Conservation (phyloP, 2,329 filamentous ascomycete species). For the Pseudocercospora vitis region DNA sequence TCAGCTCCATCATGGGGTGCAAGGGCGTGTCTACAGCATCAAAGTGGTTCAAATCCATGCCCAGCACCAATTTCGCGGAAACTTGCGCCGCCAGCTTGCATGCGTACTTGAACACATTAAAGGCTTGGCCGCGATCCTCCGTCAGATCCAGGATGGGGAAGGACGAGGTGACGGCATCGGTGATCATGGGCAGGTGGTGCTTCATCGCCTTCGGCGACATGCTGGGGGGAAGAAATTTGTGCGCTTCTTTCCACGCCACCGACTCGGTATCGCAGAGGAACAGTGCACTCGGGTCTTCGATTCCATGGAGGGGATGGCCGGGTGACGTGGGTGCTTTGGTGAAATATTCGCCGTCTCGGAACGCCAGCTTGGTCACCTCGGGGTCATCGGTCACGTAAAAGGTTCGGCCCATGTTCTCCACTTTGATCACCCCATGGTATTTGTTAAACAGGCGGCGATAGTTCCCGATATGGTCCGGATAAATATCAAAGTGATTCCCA, state of each 20-base stretch:
- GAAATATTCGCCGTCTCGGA: constrained; percentile 41
- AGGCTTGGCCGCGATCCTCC: constrained; percentile 47
- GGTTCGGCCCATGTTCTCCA: constrained; percentile 40
- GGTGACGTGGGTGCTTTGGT: constrained; percentile 46
- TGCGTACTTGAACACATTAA: constrained; percentile 54
- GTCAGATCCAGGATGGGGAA: constrained; percentile 53
- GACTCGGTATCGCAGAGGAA: constrained; percentile 52
- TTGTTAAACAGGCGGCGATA: constrained; percentile 43
- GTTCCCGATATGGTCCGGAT: constrained; percentile 46
- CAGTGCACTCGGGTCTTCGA: constrained; percentile 37
- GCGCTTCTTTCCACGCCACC: constrained; percentile 52
- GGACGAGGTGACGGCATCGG: constrained; percentile 52
- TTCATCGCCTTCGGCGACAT: constrained; percentile 60
- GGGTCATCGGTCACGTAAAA: constrained; percentile 42
- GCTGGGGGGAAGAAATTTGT: constrained; percentile 63
- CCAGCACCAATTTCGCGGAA: constrained; percentile 48
- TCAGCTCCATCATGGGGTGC: constrained; percentile 53
- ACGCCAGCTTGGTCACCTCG: constrained; percentile 36
- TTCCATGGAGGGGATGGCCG: constrained; percentile 36
- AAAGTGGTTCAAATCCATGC: constrained; percentile 50
- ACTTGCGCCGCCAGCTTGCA: constrained; percentile 49
- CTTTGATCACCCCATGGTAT: constrained; percentile 42
- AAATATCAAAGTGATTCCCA: constrained; percentile 40
- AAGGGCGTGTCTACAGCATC: constrained; percentile 46
- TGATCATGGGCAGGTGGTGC: constrained; percentile 62